Percentiles rank a stretch among this genome's conserved stretches.
phyloP scores from a whole-genome alignment of 2,329 filamentous ascomycete species.

The Thielaviopsis euricoi region DNA sequence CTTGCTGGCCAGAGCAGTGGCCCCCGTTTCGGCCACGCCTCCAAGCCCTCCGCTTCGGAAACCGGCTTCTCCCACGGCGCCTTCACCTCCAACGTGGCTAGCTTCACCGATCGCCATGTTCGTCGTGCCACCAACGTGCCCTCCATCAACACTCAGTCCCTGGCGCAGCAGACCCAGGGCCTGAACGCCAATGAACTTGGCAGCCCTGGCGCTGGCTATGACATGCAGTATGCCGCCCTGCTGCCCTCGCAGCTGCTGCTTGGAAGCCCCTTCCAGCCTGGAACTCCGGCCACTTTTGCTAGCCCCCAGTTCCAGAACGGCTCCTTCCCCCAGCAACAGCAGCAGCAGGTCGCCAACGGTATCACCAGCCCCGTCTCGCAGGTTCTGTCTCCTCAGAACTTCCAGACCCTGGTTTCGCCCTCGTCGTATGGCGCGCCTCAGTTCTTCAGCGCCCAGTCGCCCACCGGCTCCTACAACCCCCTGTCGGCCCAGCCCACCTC shows the following conservation, averaged over 20 bases:
- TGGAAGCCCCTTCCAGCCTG: slow-evolving; percentile 91
- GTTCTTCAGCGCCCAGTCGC: slow-evolving; percentile 75
- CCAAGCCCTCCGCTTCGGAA: slow-evolving; percentile 68
- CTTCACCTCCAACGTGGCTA: slow-evolving; percentile 71
- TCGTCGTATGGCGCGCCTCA: slow-evolving; percentile 68
- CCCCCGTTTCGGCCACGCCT: slow-evolving; percentile 54
- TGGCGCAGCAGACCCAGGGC: slow-evolving; percentile 26
- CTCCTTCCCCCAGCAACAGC: slow-evolving; percentile 50
- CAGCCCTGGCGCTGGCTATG: slow-evolving; percentile 75
- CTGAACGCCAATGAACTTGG: slow-evolving; percentile 53
- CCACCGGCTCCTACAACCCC: slow-evolving; percentile 56
- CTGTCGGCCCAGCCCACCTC: slow-evolving; percentile 48
- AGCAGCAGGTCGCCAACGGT: slow-evolving; percentile 39
- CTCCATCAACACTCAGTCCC: slow-evolving; percentile 72
- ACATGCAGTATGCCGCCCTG: slow-evolving; percentile 97
- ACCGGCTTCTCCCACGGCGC: slow-evolving; percentile 88
- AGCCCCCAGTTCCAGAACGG: slow-evolving; percentile 86
- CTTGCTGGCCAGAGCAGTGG: slow-evolving; percentile 48
- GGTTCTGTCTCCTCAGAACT: slow-evolving; percentile 65
- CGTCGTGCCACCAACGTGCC: slow-evolving; percentile 71
- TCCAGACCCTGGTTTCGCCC: slow-evolving; percentile 72
- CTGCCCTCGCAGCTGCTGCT: slow-evolving; percentile 88
- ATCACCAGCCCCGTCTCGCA: slow-evolving; percentile 61
- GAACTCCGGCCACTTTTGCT: slow-evolving; percentile 75
- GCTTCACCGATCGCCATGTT: slow-evolving; percentile 75